Evolutionary conservation across 2,329 filamentous ascomycete species (phyloP), one percentile per base, ranked within the genome.

Genomic region (Cyphellophora europaea): DNA sequence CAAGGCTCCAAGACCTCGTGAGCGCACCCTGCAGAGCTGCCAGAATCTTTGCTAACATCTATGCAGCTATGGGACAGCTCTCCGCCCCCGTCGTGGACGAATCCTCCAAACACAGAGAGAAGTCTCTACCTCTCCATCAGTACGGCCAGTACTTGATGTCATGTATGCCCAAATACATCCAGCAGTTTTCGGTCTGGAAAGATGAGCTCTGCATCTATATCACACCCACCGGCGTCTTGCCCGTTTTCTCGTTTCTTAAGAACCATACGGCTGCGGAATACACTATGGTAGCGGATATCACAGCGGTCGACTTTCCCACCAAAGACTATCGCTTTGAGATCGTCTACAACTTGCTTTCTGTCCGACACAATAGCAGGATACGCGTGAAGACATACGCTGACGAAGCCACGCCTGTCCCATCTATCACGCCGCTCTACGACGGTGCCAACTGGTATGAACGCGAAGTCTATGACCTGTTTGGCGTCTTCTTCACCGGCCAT

Each of bases 171-270:
- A 96, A 95, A 71, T 95, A 94, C 65, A 77, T 98, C 53, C 93
- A 98, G 69, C 91, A 98, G 67, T 96, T 96, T 69, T 93, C 88
- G 10, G 89, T 98, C 37, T 98, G 91, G 91, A 98, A 98, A 69
- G 91, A 98, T 58, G 91, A 98, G 65, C 77, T 98, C 57, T 87
- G 82, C 51, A 85, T 95, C 59, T 89, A 93, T 64, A 91, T 96
- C 55, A 72, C 85, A 31, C 91, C 91, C 2, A 67, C 82, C 23
- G 91, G 86, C 49, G 78, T 96, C 51, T 76, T 95, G 49, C 91
- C 91, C 25, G 82, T 93, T 53, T 88, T 98, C 62, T 77, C 74
- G 42, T 98, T 98, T 69, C 72, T 98, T 53, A 96, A 96, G 68
- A 82, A 94, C 69, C 93, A 98, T 71, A 95, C 91, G 23, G 80